Evolutionary conservation across 345 rosid genomes (phyloP).

Genomic region (Melaleuca alternifolia): DNA sequence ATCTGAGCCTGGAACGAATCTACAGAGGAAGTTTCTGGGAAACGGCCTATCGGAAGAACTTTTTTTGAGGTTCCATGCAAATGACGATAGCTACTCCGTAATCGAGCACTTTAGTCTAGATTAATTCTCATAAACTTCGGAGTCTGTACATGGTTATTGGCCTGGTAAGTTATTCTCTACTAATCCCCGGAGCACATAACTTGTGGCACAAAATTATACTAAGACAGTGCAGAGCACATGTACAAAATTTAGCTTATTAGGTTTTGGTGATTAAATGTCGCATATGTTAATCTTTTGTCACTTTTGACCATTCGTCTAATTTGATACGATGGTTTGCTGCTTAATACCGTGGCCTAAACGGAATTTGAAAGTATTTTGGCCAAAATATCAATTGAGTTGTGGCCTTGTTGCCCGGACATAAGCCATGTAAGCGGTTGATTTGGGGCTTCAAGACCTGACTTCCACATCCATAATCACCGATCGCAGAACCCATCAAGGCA

Average conservation of each 20-base stretch:
- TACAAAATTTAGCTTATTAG: background rate
- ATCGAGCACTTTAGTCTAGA: background rate
- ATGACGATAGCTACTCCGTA: background rate
- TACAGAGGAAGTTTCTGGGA: background rate
- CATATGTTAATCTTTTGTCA: background rate
- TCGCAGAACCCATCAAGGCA: background rate
- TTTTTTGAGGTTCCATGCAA: background rate
- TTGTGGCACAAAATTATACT: background rate
- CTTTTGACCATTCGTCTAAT: background rate
- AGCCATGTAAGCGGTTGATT: background rate
- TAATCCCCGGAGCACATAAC: rapidly evolving
- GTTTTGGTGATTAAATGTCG: background rate
- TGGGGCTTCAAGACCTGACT: background rate
- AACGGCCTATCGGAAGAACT: background rate
- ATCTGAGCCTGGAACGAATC: background rate
- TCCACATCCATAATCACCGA: background rate
- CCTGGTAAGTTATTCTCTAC: background rate
- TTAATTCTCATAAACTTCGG: background rate
- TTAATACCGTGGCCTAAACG: background rate
- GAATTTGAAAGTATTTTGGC: background rate
- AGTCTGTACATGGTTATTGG: background rate
- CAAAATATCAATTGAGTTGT: background rate
- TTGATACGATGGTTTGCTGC: background rate
- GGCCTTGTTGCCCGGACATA: background rate
- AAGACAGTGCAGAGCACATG: background rate